Conservation (phyloP, 164 flowering plant genomes). For the Chloranthus sessilifolius region DNA sequence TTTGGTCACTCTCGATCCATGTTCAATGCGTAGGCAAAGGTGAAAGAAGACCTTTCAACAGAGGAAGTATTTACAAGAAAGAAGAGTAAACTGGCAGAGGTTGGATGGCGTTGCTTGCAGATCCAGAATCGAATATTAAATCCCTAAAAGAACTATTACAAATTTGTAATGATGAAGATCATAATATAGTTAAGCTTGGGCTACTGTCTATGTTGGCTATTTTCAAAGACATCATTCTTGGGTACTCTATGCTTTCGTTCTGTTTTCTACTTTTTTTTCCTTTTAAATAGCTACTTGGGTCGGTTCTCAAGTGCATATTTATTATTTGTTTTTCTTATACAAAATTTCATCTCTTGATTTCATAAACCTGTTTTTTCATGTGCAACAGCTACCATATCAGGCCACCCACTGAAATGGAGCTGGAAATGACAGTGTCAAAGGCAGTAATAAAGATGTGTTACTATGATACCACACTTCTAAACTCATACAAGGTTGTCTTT, state of each 20-base stretch:
- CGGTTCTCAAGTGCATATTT: too few species aligned
- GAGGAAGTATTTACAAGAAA: conserved; percentile 57
- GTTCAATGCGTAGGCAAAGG: conserved; percentile 56
- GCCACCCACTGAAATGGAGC: conserved; percentile 95
- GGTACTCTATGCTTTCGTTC: conserved; percentile 33
- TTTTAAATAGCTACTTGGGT: too few species aligned
- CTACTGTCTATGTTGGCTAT: conserved; percentile 76
- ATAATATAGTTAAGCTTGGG: conserved; percentile 56
- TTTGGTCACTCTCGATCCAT: too few species aligned
- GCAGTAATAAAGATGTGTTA: conserved; percentile 71
- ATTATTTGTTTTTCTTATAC: neutral
- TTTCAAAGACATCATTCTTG: conserved; percentile 95
- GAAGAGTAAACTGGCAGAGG: conserved; percentile 75
- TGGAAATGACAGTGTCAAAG: conserved; percentile 83
- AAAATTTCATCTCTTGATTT: neutral
- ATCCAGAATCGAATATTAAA: conserved; percentile 84
- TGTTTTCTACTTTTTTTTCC: conserved; percentile 7
- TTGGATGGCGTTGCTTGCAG: conserved; percentile 70
- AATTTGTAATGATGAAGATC: conserved; percentile 57
- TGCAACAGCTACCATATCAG: conserved; percentile 79
- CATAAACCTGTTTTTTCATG: conserved; percentile 2
- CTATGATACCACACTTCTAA: conserved; percentile 79
- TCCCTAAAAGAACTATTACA: conserved; percentile 67
- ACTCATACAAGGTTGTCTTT: conserved; percentile 84
- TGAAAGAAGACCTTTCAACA: conserved; percentile 76